These are phyloP conservation scores for Moesziomyces aphidis DNA, from an alignment of 1,284 basidiomycete genomes.

Conservation along the genomic window DNA sequence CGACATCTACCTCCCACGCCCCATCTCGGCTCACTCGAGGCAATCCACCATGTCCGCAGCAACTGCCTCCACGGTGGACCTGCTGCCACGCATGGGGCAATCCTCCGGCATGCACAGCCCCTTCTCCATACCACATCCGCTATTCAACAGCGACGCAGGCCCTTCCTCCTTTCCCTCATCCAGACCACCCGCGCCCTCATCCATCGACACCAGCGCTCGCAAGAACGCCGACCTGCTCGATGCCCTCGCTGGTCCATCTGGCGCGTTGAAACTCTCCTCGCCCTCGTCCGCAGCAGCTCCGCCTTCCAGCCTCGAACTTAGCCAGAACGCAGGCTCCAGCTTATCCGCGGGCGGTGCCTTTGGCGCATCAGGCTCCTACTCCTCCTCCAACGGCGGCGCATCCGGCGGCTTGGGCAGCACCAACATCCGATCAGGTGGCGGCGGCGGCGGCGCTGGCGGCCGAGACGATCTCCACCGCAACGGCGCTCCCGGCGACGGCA, in stretches of 20 bases:
- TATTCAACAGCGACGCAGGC: conserved; percentile 23
- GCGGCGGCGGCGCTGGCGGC: conserved; percentile 10
- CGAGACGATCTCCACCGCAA: conserved; percentile 20
- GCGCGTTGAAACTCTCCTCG: conserved; percentile 10
- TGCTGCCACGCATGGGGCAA: conserved; percentile 27
- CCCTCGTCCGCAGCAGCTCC: conserved; percentile 15
- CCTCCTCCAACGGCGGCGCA: conserved; percentile 14
- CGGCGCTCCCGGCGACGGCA: conserved; percentile 17
- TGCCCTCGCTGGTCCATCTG: conserved; percentile 27
- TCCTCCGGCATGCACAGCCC: conserved; percentile 28
- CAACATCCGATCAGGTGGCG: conserved; percentile 3
- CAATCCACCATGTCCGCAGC: conserved; percentile 19
- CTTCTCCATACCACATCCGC: conserved; percentile 46
- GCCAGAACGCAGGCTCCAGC: conserved; percentile 30
- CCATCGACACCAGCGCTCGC: conserved; percentile 4
- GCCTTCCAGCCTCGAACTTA: conserved; percentile 24
- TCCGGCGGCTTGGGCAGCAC: conserved; percentile 3
- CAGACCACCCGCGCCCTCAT: conserved; percentile 2
- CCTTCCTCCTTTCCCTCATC: conserved; percentile 10
- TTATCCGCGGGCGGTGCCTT: conserved; percentile 19
- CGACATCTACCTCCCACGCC: not conserved
- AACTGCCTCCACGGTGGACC: conserved; percentile 13
- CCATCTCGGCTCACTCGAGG: not conserved
- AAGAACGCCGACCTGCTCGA: conserved; percentile 30
- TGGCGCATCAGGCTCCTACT: conserved; percentile 18